Base-by-base conservation (phyloP, 495 filamentous ascomycete genomes). In the Pyronema domesticum region DNA sequence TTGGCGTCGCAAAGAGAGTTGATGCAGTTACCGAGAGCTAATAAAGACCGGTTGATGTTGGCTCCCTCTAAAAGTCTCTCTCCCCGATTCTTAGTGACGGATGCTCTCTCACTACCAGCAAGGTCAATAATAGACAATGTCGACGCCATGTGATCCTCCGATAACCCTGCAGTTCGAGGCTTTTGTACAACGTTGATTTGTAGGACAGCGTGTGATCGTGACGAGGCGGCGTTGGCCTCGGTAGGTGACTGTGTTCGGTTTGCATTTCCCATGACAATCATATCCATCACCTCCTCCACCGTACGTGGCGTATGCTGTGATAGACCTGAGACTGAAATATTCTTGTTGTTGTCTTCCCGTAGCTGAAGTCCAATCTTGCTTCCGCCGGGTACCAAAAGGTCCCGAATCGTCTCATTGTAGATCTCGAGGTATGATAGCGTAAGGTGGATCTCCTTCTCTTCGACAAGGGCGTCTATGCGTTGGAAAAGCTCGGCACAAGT, bases 401-500 rank as follows among this genome's bases (percentile, higher is more conserved):
- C 91, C 40, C 91, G 83, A 57, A 99, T 99, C 0, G 89, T 96
- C 68, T 99, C 91, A 65, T 99, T 99, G 73, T 99, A 99, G 46
- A 99, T 99, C 65, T 99, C 91, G 13, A 99, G 77, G 67, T 96
- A 99, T 0, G 89, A 95, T 9, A 99, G 80, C 0, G 88, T 86
- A 36, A 99, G 68, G 62, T 95, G 88, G 14, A 87, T 89, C 13
- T 80, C 73, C 64, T 96, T 96, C 55, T 95, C 88, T 49, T 79
- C 76, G 39, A 79, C 80, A 39, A 83, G 70, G 39, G 95, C 93
- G n/a, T 75, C 70, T 56, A 99, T 95, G 62, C 86, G 82, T 68
- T 96, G 89, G 62, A 95, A 99, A 2, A 99, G 73, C 67, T 99
- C 91, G 66, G 95, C 89, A 86, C 95, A 96, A 0, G 91, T 96